Conservation (phyloP, 495 filamentous ascomycete species). For the Podospora anserina region DNA sequence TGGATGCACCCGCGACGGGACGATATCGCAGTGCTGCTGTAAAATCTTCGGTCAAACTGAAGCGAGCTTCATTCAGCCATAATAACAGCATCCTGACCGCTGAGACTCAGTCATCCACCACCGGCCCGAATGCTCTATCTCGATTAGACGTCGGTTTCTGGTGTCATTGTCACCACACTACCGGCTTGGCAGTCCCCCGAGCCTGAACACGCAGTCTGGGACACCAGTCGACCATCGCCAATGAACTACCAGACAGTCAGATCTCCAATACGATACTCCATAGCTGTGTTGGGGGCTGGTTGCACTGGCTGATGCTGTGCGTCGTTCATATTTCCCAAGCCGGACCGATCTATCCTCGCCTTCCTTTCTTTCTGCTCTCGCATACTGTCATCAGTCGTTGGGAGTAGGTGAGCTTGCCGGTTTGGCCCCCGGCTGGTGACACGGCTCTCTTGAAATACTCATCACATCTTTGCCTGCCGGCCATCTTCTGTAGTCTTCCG, state of each 20-base stretch:
- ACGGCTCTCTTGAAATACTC: neutral
- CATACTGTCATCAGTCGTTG: neutral
- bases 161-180: neutral
- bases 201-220: neutral
- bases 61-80: neutral
- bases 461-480: neutral
- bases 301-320: neutral
- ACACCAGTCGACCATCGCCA: neutral
- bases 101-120: neutral
- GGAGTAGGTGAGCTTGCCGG: neutral
- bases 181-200: neutral
- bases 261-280: neutral
- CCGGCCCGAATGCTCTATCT: neutral
- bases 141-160: neutral
- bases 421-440: neutral
- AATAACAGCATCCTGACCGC: neutral
- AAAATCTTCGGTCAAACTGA: neutral
- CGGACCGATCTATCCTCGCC: neutral
- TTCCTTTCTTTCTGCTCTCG: neutral
- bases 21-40: no score
- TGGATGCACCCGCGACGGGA: no score
- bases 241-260: neutral
- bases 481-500: neutral
- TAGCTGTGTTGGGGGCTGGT: neutral
- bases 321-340: neutral